Base-by-base conservation (phyloP, 768 basidiomycete species). In the Chalciporus chontae region DNA sequence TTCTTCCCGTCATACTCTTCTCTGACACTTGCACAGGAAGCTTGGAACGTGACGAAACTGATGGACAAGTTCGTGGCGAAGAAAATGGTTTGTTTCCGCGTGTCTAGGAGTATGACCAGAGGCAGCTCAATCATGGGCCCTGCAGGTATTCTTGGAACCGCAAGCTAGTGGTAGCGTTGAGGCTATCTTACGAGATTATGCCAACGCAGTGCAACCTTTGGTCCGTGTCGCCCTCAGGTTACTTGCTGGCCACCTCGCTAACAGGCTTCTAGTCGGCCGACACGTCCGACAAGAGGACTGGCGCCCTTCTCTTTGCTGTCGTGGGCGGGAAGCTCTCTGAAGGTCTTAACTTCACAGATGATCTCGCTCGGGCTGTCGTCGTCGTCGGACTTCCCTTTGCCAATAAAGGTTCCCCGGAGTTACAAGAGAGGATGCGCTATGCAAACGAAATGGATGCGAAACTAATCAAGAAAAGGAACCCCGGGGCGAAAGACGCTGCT, bases 261-360 rank as follows among this genome's bases (percentile, higher is more conserved):
- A 31, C 29, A 31, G 29, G 29, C 13, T 31, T 10, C 10, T 11
- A 67, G 68, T 57, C 66, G 15, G 17, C 38, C 11, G 48, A 58
- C 42, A 8, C 19, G 26, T 55, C 64, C 29, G 51, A 58, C 63
- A 65, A 68, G 69, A 54, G 62, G 61, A 68, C 68, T 0, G 93
- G 93, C 14, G 90, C 91, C 3, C 66, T 99, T 34, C 72, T 99
- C 5, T 85, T 98, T 48, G 95, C 96, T 2, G 96, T 98, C 9
- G 86, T 98, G 23, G 94, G 94, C 15, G 95, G 94, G 23, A 98
- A 97, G 64, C 78, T 99, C n/a, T 94, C 92, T 0, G 96, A 99
- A 69, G 95, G 94, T 8, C 66, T 85, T 34, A 85, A 85, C 58
- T 87, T 87, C 60, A 77, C 83, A 17, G 87, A 92, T 63, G 78